Base-by-base conservation (phyloP, 2,329 filamentous ascomycete species). In the Pseudogymnoascus sp. region DNA sequence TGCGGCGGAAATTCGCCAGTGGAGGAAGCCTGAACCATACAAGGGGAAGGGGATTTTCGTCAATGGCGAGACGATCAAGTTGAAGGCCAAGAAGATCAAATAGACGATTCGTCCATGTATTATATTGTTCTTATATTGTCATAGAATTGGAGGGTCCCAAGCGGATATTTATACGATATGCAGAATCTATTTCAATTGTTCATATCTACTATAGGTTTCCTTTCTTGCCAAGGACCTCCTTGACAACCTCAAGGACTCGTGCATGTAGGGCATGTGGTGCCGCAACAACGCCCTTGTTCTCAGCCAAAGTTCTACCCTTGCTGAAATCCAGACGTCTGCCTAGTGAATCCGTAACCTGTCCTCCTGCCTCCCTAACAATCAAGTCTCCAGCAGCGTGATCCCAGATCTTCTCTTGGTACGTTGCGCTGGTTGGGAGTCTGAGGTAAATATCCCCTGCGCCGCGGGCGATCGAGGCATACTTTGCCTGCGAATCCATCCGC, bases 41-140 rank as follows among this genome's bases (percentile, higher is more conserved):
- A 99, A 99, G 85, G 95, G 95, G 69, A 98, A 99, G 86, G 95
- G 95, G 71, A 96, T 99, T 70, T 99, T 98, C 75, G 88, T 99
- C 71, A 96, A 98, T 73, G 91, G 93, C 67, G 92, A 99, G 83
- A 97, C 92, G 31, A 97, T 99, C 79, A 96, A 89, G 83, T 77
- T 99, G 77, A 99, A 99, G 88, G 89, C 91, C 72, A 99, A 97
- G 89, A 95, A 93, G 84, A 91, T 93, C 76, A 93, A 93, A 82
- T 95, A 87, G 80, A 74, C 69, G 41, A 64, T 46, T 40, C 22
- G 31, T 40, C 24, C 35, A 46, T 65, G 37, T 37, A 41, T 35
- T 41, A 65, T 63, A 62, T 62, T 60, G 33, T 26, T 60, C 37
- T 40, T 69, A 66, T 71, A 70, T 67, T 63, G 68, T 70, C 63